Percentiles rank a stretch among this genome's conserved stretches.
Evolutionary conservation across 2,329 filamentous ascomycete species (phyloP).

Genomic region (Gyromitra esculenta): DNA sequence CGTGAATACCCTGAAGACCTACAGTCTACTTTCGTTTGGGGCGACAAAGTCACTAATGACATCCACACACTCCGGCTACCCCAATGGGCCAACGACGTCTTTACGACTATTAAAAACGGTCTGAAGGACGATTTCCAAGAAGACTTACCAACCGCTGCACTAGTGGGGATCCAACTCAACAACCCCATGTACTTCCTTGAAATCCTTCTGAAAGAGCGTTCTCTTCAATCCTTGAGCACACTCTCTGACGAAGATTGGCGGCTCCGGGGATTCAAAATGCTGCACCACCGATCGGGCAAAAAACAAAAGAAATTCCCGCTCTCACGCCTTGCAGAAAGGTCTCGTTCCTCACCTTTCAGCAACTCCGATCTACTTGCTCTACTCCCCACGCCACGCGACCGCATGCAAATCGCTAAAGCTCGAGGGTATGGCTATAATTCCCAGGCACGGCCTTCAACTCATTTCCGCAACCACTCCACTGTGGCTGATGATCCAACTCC

Average conservation of each 20-base stretch:
- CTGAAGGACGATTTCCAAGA: conserved; percentile 21
- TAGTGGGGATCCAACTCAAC: conserved; percentile 56
- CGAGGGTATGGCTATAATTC: background rate
- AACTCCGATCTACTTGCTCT: background rate
- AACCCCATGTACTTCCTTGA: conserved; percentile 54
- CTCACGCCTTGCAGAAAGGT: background rate
- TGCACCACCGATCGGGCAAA: background rate
- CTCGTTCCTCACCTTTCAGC: background rate
- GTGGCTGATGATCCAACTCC: background rate
- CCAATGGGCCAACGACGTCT: conserved; percentile 28
- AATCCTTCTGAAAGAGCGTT: background rate
- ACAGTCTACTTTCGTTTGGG: conserved; percentile 12
- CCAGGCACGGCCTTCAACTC: background rate
- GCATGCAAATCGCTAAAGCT: background rate
- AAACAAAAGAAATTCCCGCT: background rate
- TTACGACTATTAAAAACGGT: conserved; percentile 16
- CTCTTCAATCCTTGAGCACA: no score
- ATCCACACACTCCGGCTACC: conserved; percentile 23
- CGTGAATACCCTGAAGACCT: background rate
- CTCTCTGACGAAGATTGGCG: background rate
- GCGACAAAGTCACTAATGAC: background rate
- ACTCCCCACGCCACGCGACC: background rate
- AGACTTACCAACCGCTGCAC: conserved; percentile 43
- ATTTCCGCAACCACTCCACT: background rate
- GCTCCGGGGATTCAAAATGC: background rate